These are phyloP conservation scores for Pichia cactophila DNA, from an alignment of 1,139 yeast genomes.

Conservation along the genomic window DNA sequence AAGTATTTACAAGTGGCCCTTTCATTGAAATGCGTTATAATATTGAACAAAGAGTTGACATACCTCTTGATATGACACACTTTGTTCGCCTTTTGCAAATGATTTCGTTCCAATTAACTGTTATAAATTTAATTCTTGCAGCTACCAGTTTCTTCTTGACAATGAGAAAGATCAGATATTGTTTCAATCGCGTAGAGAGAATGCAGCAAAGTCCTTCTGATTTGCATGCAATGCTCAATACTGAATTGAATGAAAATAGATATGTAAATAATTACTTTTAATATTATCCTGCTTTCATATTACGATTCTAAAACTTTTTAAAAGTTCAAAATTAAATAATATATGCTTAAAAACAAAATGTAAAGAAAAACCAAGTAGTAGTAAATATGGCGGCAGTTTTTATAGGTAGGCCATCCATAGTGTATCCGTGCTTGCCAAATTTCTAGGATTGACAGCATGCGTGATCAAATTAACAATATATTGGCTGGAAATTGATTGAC, in stretches of 20 bases:
- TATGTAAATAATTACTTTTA: neutral
- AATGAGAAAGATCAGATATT: conserved; percentile 18
- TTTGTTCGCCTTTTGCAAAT: conserved; percentile 13
- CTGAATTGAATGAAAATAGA: neutral
- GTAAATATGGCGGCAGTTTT: neutral
- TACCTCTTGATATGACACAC: conserved; percentile 18
- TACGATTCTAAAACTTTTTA: too few relatives aligned
- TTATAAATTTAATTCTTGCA: conserved; percentile 17
- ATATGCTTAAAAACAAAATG: neutral
- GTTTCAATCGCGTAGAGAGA: conserved; percentile 20
- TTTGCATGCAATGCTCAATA: conserved; percentile 6
- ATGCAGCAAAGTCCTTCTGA: conserved; percentile 12
- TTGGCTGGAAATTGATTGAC: conserved; percentile 72
- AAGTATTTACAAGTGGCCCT: conserved; percentile 12
- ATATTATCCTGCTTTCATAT: neutral
- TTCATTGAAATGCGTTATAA: conserved; percentile 1
- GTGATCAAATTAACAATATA: conserved; percentile 85
- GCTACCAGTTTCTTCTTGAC: conserved; percentile 20
- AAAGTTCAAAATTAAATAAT: neutral
- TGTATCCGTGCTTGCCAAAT: conserved; percentile 86
- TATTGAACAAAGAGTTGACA: neutral
- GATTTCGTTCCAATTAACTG: conserved; percentile 13
- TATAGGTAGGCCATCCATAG: conserved; percentile 93
- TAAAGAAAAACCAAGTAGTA: conserved; percentile 1
- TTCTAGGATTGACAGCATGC: conserved; percentile 93